These are phyloP conservation scores for Cocos nucifera DNA, from an alignment of 176 grass and related monocot genomes.

Conservation along the genomic window DNA sequence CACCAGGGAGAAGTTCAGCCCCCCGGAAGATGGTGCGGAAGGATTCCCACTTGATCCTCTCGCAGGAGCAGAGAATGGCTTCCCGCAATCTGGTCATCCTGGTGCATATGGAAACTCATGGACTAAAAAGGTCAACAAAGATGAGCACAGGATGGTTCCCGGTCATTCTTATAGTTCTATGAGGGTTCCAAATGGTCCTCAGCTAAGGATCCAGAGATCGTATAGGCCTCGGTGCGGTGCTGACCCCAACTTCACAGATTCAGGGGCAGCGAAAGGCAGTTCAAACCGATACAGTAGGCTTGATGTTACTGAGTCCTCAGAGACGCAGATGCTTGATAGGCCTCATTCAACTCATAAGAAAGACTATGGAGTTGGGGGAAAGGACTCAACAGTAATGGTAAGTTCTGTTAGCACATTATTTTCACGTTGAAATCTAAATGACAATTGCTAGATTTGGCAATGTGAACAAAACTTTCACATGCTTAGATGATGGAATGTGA, in stretches of 20 bases:
- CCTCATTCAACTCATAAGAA: slow-evolving; percentile 22
- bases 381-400: slow-evolving; percentile 10
- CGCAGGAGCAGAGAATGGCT: background rate
- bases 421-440: no score
- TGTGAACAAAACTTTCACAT: no score
- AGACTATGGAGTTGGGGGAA: background rate
- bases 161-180: slow-evolving; percentile 46
- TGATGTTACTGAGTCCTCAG: slow-evolving; percentile 35
- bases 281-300: slow-evolving; percentile 26
- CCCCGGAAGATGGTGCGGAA: slow-evolving; percentile 43
- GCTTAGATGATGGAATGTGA: no score
- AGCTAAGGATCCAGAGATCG: slow-evolving; percentile 17
- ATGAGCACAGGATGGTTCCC: slow-evolving; percentile 17
- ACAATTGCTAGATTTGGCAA: no score
- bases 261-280: background rate
- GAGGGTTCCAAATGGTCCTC: slow-evolving; percentile 35
- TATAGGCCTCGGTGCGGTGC: slow-evolving; percentile 31
- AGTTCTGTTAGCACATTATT: background rate
- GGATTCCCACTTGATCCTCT: slow-evolving; percentile 55
- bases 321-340: slow-evolving; percentile 24
- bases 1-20: slow-evolving; percentile 41
- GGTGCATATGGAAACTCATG: slow-evolving; percentile 58
- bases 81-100: slow-evolving; percentile 23
- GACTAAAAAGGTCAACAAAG: slow-evolving; percentile 27
- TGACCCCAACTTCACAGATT: slow-evolving; percentile 24